phyloP scores from a whole-genome alignment of 257 asterid species.

The Solanum ossicruentum region DNA sequence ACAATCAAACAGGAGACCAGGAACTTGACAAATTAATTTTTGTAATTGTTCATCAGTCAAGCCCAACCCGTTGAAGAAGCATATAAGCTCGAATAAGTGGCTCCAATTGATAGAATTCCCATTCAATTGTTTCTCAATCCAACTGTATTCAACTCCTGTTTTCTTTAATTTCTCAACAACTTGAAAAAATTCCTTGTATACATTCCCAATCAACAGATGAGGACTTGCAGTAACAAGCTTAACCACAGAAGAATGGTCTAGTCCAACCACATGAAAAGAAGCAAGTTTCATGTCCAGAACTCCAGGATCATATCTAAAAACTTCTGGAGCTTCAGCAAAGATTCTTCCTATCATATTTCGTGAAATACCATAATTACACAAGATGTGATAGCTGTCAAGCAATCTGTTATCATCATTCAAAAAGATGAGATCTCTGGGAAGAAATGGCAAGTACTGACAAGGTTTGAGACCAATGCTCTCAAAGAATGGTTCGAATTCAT shows the following conservation, averaged over 20 bases:
- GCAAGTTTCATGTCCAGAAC: conserved; percentile 34
- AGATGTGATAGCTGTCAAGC: conserved; percentile 46
- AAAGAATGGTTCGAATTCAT: conserved; percentile 81
- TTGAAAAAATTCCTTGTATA: conserved; percentile 14
- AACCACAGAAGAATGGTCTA: conserved; percentile 32
- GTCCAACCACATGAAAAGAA: conserved; percentile 30
- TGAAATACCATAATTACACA: conserved; percentile 50
- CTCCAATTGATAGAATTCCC: conserved; percentile 39
- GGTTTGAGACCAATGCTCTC: conserved; percentile 70
- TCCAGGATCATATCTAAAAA: conserved; percentile 30
- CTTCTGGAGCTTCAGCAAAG: conserved; percentile 39
- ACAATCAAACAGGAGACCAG: conserved; percentile 33
- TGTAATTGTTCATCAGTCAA: conserved; percentile 28
- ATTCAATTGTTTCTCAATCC: conserved; percentile 33
- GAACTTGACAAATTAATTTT: conserved; percentile 18
- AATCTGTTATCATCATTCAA: conserved; percentile 47
- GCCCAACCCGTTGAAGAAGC: conserved; percentile 25
- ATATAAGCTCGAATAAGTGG: conserved; percentile 25
- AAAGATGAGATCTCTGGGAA: conserved; percentile 50
- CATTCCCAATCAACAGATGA: conserved; percentile 28
- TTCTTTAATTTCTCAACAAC: conserved; percentile 30
- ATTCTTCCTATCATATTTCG: conserved; percentile 49
- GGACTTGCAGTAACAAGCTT: conserved; percentile 51
- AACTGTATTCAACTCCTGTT: conserved; percentile 20
- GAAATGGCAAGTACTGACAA: conserved; percentile 29